Evolutionary conservation across 2,329 filamentous ascomycete genomes (phyloP).

Genomic region (Fusarium fujikuroi): DNA sequence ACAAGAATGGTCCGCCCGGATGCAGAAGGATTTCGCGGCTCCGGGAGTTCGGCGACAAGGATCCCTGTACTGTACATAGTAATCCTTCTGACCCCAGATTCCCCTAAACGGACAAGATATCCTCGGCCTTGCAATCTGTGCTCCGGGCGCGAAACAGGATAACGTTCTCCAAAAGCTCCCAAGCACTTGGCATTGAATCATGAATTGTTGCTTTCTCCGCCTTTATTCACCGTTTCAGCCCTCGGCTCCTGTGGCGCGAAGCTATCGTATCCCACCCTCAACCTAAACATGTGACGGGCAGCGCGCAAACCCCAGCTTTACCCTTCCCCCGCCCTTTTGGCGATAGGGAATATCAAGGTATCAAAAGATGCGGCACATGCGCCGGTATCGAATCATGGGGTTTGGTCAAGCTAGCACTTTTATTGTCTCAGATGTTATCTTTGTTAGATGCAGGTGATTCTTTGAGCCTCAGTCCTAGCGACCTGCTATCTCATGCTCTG

Average conservation of each 20-base stretch:
- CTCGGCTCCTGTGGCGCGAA: slow-evolving; percentile 21
- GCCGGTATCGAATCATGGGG: slow-evolving; percentile 32
- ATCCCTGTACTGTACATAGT: not conserved
- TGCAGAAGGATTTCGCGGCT: slow-evolving; percentile 14
- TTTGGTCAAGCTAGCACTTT: slow-evolving; percentile 17
- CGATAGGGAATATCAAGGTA: not conserved
- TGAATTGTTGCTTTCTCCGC: not conserved
- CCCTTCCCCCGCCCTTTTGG: not conserved
- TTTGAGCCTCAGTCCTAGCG: slow-evolving; percentile 7
- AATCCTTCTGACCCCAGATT: slow-evolving; percentile 32
- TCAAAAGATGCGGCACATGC: slow-evolving; percentile 27
- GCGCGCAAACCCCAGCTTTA: slow-evolving; percentile 3
- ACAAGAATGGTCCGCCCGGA: not conserved
- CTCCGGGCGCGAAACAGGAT: slow-evolving; percentile 1
- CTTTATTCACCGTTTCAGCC: slow-evolving; percentile 12
- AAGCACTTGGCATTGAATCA: slow-evolving; percentile 1
- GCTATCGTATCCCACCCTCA: not conserved
- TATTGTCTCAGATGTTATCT: slow-evolving; percentile 27
- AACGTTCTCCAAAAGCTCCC: not conserved
- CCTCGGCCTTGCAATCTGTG: slow-evolving; percentile 24
- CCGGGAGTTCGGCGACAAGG: slow-evolving; percentile 6
- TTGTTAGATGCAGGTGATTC: slow-evolving; percentile 30
- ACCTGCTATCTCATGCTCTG: not conserved
- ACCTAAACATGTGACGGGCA: not conserved
- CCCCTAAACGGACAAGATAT: slow-evolving; percentile 3